Percentiles rank a stretch among this genome's conserved stretches.
These are phyloP conservation scores for Phyllosticta paracitricarpa DNA, from an alignment of 2,329 filamentous ascomycete genomes.

Conservation along the genomic window DNA sequence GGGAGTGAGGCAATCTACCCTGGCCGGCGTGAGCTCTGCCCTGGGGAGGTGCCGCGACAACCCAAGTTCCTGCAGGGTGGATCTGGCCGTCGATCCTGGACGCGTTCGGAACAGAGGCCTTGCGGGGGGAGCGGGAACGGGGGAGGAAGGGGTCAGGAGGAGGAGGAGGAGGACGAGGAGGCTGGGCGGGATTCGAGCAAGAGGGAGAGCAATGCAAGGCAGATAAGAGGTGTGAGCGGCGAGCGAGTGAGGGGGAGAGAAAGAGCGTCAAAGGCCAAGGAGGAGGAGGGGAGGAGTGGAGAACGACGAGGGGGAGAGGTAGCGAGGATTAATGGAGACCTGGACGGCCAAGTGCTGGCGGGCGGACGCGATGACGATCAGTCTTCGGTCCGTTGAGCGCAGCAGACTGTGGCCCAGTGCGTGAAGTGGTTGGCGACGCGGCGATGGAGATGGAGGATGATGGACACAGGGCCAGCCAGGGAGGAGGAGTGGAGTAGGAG, in stretches of 20 bases:
- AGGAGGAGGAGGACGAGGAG: background rate
- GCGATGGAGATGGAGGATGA: background rate
- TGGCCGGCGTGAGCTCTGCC: slow-evolving; percentile 16
- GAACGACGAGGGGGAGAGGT: background rate
- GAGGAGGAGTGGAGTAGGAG: too few relatives aligned
- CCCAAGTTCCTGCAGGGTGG: slow-evolving; percentile 11
- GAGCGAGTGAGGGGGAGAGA: too few relatives aligned
- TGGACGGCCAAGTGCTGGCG: background rate
- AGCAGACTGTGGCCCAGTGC: background rate
- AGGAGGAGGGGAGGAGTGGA: background rate
- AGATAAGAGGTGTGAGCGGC: too few relatives aligned
- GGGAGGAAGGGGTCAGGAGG: background rate
- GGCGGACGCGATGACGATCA: background rate
- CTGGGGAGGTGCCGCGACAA: slow-evolving; percentile 10
- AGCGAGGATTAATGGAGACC: background rate
- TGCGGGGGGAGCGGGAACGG: slow-evolving; percentile 4
- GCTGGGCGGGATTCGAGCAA: too few relatives aligned
- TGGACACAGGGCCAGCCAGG: too few relatives aligned
- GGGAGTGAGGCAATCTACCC: slow-evolving; percentile 16
- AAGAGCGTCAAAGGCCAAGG: background rate
- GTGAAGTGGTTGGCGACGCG: background rate
- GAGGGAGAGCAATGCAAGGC: too few relatives aligned
- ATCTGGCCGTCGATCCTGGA: slow-evolving; percentile 10
- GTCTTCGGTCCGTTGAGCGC: background rate
- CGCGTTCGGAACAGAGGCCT: slow-evolving; percentile 8